Evolutionary conservation across 2,329 filamentous ascomycete genomes (phyloP).

Genomic region (Trichoderma arundinaceum): DNA sequence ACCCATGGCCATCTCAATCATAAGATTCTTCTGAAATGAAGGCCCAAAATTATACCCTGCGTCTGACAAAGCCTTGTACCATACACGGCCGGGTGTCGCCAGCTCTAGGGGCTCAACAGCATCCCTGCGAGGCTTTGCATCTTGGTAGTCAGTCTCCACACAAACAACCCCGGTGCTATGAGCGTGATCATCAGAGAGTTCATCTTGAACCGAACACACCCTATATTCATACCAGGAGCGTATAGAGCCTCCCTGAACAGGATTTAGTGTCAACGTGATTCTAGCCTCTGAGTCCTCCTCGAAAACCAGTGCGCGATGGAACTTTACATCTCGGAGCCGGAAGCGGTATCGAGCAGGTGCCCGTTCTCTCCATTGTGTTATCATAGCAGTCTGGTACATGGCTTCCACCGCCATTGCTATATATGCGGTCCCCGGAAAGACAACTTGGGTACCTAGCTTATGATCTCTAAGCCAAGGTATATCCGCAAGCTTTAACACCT

Average conservation of each 20-base stretch:
- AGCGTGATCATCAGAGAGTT: not conserved
- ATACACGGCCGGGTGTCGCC: slow-evolving; percentile 20
- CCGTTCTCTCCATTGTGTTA: not conserved
- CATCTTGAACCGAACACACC: not conserved
- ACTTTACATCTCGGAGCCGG: slow-evolving; percentile 8
- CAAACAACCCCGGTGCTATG: slow-evolving; percentile 20
- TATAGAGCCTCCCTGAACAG: not conserved
- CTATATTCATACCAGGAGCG: slow-evolving; percentile 13
- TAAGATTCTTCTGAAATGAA: slow-evolving; percentile 29
- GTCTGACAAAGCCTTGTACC: slow-evolving; percentile 30
- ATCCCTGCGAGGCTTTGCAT: not conserved
- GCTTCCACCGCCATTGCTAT: slow-evolving; percentile 46
- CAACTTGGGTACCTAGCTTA: slow-evolving; percentile 31
- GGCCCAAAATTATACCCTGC: slow-evolving; percentile 31
- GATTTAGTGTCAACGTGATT: not conserved
- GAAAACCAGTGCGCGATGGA: slow-evolving; percentile 16
- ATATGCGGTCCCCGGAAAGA: slow-evolving; percentile 40
- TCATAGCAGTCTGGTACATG: not conserved
- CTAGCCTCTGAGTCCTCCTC: not conserved
- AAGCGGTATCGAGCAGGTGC: not conserved
- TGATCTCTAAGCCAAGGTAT: slow-evolving; percentile 50
- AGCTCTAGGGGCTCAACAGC: not conserved
- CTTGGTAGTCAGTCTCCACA: not conserved
- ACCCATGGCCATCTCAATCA: slow-evolving; percentile 24
- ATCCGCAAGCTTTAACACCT: slow-evolving; percentile 33